A percentile compares a stretch with the other conserved stretches of the same genome.
These are phyloP conservation scores for Populus deltoides DNA, from an alignment of 345 rosid genomes.

Conservation along the genomic window DNA sequence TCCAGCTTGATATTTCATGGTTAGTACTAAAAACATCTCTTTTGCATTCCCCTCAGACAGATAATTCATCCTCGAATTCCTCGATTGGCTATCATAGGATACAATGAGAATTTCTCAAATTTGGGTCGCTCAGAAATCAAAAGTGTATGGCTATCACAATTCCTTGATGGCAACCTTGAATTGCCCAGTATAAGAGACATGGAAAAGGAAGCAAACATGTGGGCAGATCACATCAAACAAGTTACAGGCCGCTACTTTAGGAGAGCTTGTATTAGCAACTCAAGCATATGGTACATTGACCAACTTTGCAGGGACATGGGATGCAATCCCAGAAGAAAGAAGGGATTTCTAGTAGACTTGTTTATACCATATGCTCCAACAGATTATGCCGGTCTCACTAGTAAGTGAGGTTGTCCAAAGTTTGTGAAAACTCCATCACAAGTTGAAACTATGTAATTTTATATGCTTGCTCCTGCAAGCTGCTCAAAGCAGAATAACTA, in stretches of 20 bases:
- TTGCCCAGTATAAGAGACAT: slow-evolving; percentile 26
- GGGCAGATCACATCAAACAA: slow-evolving; percentile 29
- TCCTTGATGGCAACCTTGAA: slow-evolving; percentile 24
- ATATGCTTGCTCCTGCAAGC: background rate
- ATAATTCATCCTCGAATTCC: slow-evolving; percentile 38
- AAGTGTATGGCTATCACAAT: slow-evolving; percentile 23
- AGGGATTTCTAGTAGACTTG: slow-evolving; percentile 31
- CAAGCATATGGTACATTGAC: slow-evolving; percentile 31
- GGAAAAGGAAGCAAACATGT: slow-evolving; percentile 26
- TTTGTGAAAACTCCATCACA: background rate
- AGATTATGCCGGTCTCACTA: slow-evolving; percentile 25
- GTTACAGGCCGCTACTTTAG: slow-evolving; percentile 3
- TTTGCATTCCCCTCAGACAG: slow-evolving; percentile 14
- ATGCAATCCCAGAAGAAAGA: slow-evolving; percentile 37
- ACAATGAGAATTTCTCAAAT: slow-evolving; percentile 16
- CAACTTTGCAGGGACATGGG: slow-evolving; percentile 48
- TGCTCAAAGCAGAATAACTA: too few species aligned
- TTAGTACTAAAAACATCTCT: background rate
- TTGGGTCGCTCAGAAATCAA: slow-evolving; percentile 20
- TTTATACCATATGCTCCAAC: slow-evolving; percentile 37
- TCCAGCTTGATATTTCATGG: background rate
- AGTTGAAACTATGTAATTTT: background rate
- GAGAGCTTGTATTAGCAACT: slow-evolving; percentile 25
- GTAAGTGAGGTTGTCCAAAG: background rate
- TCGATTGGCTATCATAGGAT: slow-evolving; percentile 25